A percentile compares a stretch with the other conserved stretches of the same genome.
These are phyloP conservation scores for Schwanniomyces etchellsii DNA, from an alignment of 1,139 yeast genomes.

Conservation along the genomic window DNA sequence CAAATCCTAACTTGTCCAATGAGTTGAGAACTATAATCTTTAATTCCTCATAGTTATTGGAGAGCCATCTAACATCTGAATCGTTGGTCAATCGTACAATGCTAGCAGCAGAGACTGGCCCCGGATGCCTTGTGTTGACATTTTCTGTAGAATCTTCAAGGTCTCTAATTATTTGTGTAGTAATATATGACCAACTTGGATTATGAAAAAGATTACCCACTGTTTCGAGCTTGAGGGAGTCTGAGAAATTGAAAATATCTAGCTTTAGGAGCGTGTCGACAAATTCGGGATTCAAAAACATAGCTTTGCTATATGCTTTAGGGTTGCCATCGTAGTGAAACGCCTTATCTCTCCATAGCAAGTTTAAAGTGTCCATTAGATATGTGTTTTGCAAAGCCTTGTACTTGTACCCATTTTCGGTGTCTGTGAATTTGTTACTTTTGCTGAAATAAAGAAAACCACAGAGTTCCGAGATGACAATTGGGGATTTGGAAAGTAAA, in stretches of 20 bases:
- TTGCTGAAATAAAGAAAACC: conserved; percentile 41
- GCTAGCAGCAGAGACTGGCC: conserved; percentile 36
- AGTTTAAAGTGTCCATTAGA: conserved; percentile 56
- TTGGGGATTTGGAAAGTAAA: conserved; percentile 34
- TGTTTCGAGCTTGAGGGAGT: conserved; percentile 19
- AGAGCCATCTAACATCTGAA: conserved; percentile 23
- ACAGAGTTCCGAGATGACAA: conserved; percentile 43
- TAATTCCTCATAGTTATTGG: conserved; percentile 29
- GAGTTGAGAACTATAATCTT: conserved; percentile 30
- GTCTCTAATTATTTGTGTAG: conserved; percentile 39
- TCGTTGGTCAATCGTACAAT: conserved; percentile 16
- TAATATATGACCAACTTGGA: conserved; percentile 47
- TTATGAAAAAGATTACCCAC: conserved; percentile 50
- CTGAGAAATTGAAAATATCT: conserved; percentile 17
- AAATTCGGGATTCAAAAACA: conserved; percentile 36
- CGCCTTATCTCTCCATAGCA: conserved; percentile 55
- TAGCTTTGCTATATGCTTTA: conserved; percentile 23
- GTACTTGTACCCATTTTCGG: conserved; percentile 18
- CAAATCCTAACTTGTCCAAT: conserved; percentile 32
- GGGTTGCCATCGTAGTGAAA: conserved; percentile 13
- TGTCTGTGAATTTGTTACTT: conserved; percentile 13
- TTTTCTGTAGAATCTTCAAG: conserved; percentile 37
- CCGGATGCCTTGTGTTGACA: conserved; percentile 34
- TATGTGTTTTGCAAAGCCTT: conserved; percentile 42
- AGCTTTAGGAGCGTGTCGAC: conserved; percentile 32